Base-by-base conservation (phyloP, 116 monocot species). In the Iris pallida region DNA sequence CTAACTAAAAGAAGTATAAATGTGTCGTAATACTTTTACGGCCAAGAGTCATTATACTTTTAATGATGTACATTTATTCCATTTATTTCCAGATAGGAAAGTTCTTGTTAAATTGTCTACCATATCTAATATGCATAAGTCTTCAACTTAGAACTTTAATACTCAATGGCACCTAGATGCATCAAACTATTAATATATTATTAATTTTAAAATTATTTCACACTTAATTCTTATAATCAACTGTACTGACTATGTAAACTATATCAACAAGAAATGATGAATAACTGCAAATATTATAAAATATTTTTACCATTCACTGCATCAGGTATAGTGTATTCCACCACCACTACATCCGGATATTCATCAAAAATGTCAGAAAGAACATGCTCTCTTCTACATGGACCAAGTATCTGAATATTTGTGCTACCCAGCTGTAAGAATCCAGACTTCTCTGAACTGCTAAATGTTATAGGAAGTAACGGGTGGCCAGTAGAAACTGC, bases 291-390 rank as follows among this genome's bases (percentile, higher is more conserved):
- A n/a, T n/a, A n/a, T 30, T 30, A 30, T 3, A 54, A 4, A 55
- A 55, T 53, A 52, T 58, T 20, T 58, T 78, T 85, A 96, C 95
- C 86, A 72, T 91, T 96, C 14, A 96, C 95, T 57, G 86, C 86
- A 86, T 82, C 79, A 19, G 95, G 95, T 42, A 82, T 84, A 41
- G 91, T 96, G 51, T 80, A 96, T 46, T 96, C 95, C 42, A 91
- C 84, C 44, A 96, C 82, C 14, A 96, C 63, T 59, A 88, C 61
- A 88, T 91, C 71, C n/a, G 88, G 86, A 72, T 69, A 80, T 48
- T 96, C 73, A 57, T 81, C 53, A 54, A 74, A 68, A 4, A 91
- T 42, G 5, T 84, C 80, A 68, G 86, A 86, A 61, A 95, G 80
- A 51, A 95, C 66, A 62, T 69, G 18, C 69, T 91, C 89, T 51